phyloP scores from a whole-genome alignment of 2,329 filamentous ascomycete species.

The Colletotrichum magnum region DNA sequence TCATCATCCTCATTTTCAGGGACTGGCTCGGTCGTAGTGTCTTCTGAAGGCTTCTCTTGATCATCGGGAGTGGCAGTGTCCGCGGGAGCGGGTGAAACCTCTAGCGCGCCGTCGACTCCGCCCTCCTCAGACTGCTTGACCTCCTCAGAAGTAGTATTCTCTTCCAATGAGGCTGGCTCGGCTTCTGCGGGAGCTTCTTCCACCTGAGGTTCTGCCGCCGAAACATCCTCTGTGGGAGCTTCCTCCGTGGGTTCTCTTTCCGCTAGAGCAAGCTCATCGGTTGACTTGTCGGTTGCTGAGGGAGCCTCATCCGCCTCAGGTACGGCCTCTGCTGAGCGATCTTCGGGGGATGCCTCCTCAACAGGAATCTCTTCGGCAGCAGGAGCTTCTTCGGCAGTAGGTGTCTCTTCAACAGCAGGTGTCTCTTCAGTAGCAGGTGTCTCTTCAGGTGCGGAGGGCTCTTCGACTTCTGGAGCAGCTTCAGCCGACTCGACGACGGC shows the following conservation, averaged over 20 bases:
- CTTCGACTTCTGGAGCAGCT: neutral
- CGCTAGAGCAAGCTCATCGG: neutral
- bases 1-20: slow-evolving; percentile 37
- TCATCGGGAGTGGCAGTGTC: neutral
- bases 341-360: neutral
- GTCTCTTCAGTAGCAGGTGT: neutral
- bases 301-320: neutral
- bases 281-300: neutral
- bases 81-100: neutral
- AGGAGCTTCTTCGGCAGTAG: neutral
- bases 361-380: neutral
- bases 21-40: neutral
- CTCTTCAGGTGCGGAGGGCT: neutral
- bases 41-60: slow-evolving; percentile 1
- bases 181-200: slow-evolving; percentile 1
- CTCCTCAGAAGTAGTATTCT: neutral
- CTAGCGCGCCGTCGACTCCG: neutral
- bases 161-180: neutral
- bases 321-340: neutral
- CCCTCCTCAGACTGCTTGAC: neutral
- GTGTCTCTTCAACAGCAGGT: neutral
- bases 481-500: too few species aligned
- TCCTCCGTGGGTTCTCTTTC: neutral
- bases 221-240: slow-evolving; percentile 11
- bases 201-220: neutral